Conservation (phyloP, 768 basidiomycete genomes). For the Suillus ampliporus region DNA sequence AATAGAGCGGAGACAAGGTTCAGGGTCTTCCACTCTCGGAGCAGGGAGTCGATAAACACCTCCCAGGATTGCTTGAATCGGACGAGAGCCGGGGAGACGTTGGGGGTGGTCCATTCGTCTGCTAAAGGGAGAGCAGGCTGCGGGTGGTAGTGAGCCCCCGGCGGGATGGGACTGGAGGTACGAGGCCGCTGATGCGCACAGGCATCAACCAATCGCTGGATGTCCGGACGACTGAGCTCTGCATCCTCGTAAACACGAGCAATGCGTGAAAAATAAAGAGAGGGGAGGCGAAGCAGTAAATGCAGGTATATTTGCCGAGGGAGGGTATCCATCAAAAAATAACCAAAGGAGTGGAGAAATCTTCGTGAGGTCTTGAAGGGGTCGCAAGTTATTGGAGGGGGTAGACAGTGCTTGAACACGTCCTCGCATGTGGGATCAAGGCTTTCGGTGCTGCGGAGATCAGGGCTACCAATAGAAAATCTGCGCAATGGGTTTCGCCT, state of each 20-base stretch:
- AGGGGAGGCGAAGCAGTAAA: conserved; percentile 70
- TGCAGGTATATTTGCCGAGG: conserved; percentile 51
- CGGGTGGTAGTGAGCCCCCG: conserved; percentile 28
- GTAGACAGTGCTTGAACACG: conserved; percentile 26
- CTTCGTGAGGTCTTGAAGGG: conserved; percentile 20
- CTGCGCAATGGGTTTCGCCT: conserved; percentile 29
- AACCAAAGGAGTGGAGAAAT: conserved; percentile 24
- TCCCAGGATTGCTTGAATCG: conserved; percentile 76
- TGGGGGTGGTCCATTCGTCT: conserved; percentile 54
- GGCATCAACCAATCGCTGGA: conserved; percentile 54
- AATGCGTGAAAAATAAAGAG: conserved; percentile 81
- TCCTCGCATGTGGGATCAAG: conserved; percentile 32
- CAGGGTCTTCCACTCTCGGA: conserved; percentile 77
- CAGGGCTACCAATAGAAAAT: conserved; percentile 28
- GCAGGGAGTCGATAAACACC: conserved; percentile 68
- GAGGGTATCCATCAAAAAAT: conserved; percentile 42
- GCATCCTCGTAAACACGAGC: conserved; percentile 79
- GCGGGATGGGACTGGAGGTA: conserved; percentile 34
- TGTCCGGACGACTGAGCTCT: conserved; percentile 76
- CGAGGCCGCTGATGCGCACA: conserved; percentile 28
- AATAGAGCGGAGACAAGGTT: conserved; percentile 76
- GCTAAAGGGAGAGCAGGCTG: conserved; percentile 48
- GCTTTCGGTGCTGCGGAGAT: conserved; percentile 14
- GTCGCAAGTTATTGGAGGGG: conserved; percentile 19
- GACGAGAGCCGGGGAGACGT: conserved; percentile 66